These are phyloP conservation scores for Priceomyces carsonii DNA, from an alignment of 805 yeast genomes.

Conservation along the genomic window DNA sequence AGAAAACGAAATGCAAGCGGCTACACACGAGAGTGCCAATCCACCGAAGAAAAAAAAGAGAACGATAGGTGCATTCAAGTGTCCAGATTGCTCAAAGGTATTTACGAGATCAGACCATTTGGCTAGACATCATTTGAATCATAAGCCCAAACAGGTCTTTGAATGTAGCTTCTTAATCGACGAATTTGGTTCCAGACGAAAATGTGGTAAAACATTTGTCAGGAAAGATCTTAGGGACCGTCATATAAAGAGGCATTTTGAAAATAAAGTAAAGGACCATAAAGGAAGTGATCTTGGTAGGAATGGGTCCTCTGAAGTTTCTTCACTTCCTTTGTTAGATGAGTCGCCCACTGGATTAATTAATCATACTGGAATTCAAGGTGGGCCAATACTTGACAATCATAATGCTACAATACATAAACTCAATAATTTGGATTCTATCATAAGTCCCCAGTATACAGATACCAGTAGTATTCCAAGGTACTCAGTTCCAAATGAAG, in stretches of 20 bases:
- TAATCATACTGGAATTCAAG: not conserved
- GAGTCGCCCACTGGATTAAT: not conserved
- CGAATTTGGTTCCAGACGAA: constrained; percentile 39
- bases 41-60: constrained; percentile 21
- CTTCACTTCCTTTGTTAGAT: constrained; percentile 2
- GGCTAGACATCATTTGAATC: constrained; percentile 64
- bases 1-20: constrained; percentile 1
- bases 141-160: constrained; percentile 52
- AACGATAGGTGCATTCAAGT: constrained; percentile 31
- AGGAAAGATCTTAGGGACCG: constrained; percentile 55
- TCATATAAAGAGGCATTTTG: constrained; percentile 32
- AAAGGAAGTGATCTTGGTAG: constrained; percentile 3
- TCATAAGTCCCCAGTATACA: no score
- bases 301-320: not conserved
- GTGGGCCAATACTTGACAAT: no score
- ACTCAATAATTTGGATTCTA: no score
- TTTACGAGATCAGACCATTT: constrained; percentile 66
- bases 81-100: constrained; percentile 51
- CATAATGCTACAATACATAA: no score
- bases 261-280: not conserved
- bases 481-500: no score
- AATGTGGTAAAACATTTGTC: constrained; percentile 63
- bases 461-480: no score
- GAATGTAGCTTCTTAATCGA: constrained; percentile 53
- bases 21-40: not conserved